Percentiles rank a stretch among this genome's conserved stretches.
Conservation (phyloP, 257 asterid species). For the Gardenia jasminoides region DNA sequence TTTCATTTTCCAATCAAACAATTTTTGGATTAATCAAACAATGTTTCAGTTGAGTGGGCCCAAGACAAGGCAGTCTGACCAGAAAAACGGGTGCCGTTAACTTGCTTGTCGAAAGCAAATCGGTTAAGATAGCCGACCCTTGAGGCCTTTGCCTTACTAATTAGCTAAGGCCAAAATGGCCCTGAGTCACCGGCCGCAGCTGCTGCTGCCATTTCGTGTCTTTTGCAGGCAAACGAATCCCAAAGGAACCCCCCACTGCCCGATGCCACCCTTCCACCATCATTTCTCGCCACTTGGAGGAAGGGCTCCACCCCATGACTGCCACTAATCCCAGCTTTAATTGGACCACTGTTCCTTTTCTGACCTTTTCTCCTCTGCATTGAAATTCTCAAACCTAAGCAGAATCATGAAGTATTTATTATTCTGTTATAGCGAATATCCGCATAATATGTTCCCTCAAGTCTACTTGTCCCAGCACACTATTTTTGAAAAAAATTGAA, state of each 20-base stretch:
- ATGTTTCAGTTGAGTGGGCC: not conserved
- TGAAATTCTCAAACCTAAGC: not conserved
- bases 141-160: too few species aligned
- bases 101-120: not conserved
- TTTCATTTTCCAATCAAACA: too few species aligned
- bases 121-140: not conserved
- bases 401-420: not conserved
- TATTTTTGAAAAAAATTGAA: too few species aligned
- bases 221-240: not conserved
- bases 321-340: conserved; percentile 12
- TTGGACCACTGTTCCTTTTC: conserved; percentile 8
- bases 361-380: too few species aligned
- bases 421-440: not conserved
- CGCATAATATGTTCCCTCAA: not conserved
- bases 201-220: too few species aligned
- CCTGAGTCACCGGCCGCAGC: too few species aligned
- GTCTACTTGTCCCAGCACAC: too few species aligned
- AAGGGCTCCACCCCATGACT: not conserved
- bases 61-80: not conserved
- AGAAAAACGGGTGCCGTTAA: not conserved
- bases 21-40: too few species aligned
- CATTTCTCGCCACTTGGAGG: not conserved
- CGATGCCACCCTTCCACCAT: too few species aligned
- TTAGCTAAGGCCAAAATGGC: not conserved
- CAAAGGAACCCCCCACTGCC: not conserved